phyloP scores from a whole-genome alignment of 306 rosid species.

The Oemleria cerasiformis region DNA sequence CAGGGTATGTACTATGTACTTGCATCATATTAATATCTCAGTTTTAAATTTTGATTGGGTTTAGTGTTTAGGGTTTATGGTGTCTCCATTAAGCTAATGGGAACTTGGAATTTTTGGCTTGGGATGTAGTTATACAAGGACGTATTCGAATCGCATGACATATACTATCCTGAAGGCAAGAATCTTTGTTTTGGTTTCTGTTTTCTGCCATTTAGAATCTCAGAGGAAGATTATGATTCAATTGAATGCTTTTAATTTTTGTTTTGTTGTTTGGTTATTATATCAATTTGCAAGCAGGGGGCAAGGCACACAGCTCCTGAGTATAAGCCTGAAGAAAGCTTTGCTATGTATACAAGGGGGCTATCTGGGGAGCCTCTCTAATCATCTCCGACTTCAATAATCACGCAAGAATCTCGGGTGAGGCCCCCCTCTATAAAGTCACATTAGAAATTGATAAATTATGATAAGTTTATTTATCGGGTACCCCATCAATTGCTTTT shows the following conservation, averaged over 20 bases:
- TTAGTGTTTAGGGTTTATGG: too few relatives aligned
- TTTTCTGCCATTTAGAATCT: neutral
- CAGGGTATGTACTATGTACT: constrained; percentile 75
- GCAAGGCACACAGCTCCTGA: constrained; percentile 67
- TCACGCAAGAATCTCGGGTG: too few relatives aligned
- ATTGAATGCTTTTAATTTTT: neutral
- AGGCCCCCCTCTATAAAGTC: too few relatives aligned
- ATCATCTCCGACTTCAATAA: too few relatives aligned
- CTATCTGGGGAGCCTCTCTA: constrained; percentile 30
- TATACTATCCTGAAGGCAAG: constrained; percentile 74
- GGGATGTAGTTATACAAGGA: constrained; percentile 51
- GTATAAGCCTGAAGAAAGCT: constrained; percentile 44
- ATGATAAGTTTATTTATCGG: too few relatives aligned
- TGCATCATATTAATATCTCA: too few relatives aligned
- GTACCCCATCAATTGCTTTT: too few relatives aligned
- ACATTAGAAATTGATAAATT: too few relatives aligned
- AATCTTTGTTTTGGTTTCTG: neutral
- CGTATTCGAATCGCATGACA: constrained; percentile 59
- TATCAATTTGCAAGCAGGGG: constrained; percentile 40
- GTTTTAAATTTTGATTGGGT: neutral
- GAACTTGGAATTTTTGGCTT: neutral
- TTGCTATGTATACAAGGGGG: constrained; percentile 51
- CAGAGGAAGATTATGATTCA: neutral
- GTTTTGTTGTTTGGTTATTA: neutral
- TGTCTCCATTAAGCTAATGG: too few relatives aligned